phyloP scores from a whole-genome alignment of 495 filamentous ascomycete genomes.

The Neurospora cerealis region DNA sequence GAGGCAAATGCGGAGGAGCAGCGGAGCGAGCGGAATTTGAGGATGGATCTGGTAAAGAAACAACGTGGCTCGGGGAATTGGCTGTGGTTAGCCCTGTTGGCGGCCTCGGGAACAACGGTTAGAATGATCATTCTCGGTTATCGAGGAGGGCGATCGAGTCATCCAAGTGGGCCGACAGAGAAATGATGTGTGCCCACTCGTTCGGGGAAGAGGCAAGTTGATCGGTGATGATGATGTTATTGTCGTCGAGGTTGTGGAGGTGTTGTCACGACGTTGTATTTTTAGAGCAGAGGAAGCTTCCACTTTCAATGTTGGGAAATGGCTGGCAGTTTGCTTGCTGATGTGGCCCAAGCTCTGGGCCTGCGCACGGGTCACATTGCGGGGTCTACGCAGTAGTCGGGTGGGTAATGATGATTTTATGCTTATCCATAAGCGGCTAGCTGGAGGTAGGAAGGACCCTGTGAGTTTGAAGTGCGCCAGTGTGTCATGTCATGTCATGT shows the following conservation, averaged over 20 bases:
- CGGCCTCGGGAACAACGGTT: neutral
- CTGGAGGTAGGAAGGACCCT: neutral
- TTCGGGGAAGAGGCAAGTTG: neutral
- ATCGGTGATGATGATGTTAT: neutral
- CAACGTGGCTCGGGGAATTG: neutral
- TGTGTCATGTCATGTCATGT: neutral
- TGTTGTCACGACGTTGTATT: neutral
- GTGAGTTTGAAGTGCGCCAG: neutral
- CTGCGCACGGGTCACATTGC: neutral
- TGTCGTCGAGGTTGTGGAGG: too few relatives aligned
- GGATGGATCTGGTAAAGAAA: too few relatives aligned
- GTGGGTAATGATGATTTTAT: neutral
- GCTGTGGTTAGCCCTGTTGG: neutral
- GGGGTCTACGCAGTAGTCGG: neutral
- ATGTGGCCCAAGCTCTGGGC: neutral
- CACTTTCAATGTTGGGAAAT: neutral
- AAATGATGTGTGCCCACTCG: neutral
- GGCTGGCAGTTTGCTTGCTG: neutral
- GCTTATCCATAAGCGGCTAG: neutral
- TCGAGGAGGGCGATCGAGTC: neutral
- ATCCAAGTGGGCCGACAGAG: neutral
- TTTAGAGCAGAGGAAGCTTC: neutral
- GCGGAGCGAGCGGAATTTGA: neutral
- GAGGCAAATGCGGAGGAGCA: neutral
- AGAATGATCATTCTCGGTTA: neutral